phyloP scores from a whole-genome alignment of 805 yeast genomes.

The Blastobotrys robertii region DNA sequence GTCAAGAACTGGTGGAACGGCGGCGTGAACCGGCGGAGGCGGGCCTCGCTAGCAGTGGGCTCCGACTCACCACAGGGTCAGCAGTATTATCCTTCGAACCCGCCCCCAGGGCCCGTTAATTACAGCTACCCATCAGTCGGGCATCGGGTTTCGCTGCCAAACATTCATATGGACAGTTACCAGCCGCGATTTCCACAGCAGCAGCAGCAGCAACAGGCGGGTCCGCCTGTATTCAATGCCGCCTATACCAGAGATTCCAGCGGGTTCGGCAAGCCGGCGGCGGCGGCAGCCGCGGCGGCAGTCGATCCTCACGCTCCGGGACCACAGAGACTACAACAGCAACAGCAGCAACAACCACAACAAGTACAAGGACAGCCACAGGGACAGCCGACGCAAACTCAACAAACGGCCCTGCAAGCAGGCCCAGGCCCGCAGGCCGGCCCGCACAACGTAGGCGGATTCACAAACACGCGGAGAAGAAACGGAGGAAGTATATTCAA shows the following conservation, averaged over 20 bases:
- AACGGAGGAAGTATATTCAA: constrained; percentile 3
- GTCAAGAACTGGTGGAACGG: constrained; percentile 97
- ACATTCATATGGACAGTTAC: constrained; percentile 13
- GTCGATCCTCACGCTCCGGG: constrained; percentile 33
- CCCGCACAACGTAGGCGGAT: neutral
- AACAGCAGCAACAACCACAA: too few species aligned
- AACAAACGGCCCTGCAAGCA: neutral
- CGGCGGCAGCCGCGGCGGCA: constrained; percentile 9
- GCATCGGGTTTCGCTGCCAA: constrained; percentile 19
- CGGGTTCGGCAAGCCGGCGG: constrained; percentile 17
- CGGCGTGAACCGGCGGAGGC: constrained; percentile 72
- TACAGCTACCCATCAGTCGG: constrained; percentile 11
- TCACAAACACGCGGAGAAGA: neutral
- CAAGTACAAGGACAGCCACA: too few species aligned
- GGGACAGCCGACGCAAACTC: constrained; percentile 1
- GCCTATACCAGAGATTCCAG: constrained; percentile 19
- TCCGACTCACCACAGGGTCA: neutral
- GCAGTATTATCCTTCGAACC: constrained; percentile 3
- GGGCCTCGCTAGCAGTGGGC: constrained; percentile 17
- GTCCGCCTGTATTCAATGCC: constrained; percentile 14
- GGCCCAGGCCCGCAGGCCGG: neutral
- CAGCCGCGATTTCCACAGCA: constrained; percentile 4
- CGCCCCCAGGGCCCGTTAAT: constrained; percentile 1
- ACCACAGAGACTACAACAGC: neutral
- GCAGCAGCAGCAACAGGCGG: constrained; percentile 8